Evolutionary conservation across 495 filamentous ascomycete species (phyloP).

Genomic region (Hypomontagnella monticulosa): DNA sequence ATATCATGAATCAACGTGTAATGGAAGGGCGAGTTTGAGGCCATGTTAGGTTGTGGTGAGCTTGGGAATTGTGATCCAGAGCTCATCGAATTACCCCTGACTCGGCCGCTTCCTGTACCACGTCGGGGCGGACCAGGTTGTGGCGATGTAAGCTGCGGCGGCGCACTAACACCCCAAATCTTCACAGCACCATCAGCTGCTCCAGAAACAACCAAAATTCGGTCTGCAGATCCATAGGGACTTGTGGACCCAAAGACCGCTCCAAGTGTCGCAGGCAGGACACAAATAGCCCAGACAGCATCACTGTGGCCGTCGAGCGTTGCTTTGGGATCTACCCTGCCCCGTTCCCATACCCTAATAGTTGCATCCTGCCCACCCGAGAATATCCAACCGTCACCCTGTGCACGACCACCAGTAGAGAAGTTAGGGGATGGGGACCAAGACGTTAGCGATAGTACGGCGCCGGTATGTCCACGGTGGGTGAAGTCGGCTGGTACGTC

Average conservation of each 20-base stretch:
- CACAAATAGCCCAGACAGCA: slow-evolving; percentile 94
- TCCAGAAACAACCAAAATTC: slow-evolving; percentile 89
- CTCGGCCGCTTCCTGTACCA: slow-evolving; percentile 72
- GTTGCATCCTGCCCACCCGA: slow-evolving; percentile 95
- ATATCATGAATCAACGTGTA: slow-evolving; percentile 85
- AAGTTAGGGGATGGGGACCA: slow-evolving; percentile 87
- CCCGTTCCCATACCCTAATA: slow-evolving; percentile 92
- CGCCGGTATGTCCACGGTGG: slow-evolving; percentile 88
- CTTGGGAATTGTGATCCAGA: slow-evolving; percentile 89
- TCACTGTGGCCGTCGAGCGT: slow-evolving; percentile 95
- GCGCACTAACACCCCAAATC: slow-evolving; percentile 94
- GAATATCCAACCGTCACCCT: slow-evolving; percentile 96
- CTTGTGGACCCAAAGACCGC: slow-evolving; percentile 76
- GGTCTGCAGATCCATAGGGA: slow-evolving; percentile 78
- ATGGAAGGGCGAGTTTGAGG: slow-evolving; percentile 66
- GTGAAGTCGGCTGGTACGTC: slow-evolving; percentile 95
- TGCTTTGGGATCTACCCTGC: slow-evolving; percentile 92
- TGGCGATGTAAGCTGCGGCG: slow-evolving; percentile 83
- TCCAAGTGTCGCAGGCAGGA: slow-evolving; percentile 85
- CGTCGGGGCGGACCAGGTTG: slow-evolving; percentile 67
- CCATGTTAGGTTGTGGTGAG: slow-evolving; percentile 87
- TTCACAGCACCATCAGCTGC: slow-evolving; percentile 91
- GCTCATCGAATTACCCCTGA: slow-evolving; percentile 88
- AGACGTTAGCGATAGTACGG: slow-evolving; percentile 87
- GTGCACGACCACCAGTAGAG: slow-evolving; percentile 82